These are phyloP conservation scores for Lactuca saligna DNA, from an alignment of 129 eudicot species.

Conservation along the genomic window DNA sequence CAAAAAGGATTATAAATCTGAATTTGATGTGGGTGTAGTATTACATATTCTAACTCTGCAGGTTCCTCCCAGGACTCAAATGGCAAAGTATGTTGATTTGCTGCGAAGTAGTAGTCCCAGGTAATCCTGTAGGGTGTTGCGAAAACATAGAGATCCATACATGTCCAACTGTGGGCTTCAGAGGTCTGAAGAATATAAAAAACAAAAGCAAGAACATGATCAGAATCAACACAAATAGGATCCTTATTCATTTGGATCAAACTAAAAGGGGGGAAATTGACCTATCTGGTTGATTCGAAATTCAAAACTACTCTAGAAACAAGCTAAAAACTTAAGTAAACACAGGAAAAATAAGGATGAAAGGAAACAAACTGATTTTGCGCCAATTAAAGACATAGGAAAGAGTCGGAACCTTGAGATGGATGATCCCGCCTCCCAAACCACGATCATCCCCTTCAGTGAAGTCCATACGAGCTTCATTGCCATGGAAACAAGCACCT, in stretches of 20 bases:
- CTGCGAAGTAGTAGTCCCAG: constrained; percentile 94
- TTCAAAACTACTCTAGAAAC: background rate
- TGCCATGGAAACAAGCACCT: constrained; percentile 81
- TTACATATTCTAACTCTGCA: constrained; percentile 97
- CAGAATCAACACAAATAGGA: constrained; percentile 10
- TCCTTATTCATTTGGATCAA: background rate
- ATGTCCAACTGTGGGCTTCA: constrained; percentile 94
- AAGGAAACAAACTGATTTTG: background rate
- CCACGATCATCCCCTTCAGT: constrained; percentile 66
- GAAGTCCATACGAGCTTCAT: constrained; percentile 68
- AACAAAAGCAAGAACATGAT: constrained; percentile 8
- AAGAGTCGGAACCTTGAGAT: constrained; percentile 55
- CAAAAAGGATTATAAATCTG: constrained; percentile 7
- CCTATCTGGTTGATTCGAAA: background rate
- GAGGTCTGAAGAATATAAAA: constrained; percentile 53
- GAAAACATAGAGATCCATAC: constrained; percentile 97
- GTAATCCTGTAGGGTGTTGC: constrained; percentile 97
- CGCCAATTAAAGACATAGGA: background rate
- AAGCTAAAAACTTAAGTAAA: background rate
- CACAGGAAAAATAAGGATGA: background rate
- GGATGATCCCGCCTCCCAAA: constrained; percentile 78
- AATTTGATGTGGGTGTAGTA: constrained; percentile 20
- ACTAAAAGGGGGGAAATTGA: background rate
- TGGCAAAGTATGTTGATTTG: constrained; percentile 65
- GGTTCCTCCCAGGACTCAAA: constrained; percentile 95